Evolutionary conservation across 257 asterid species (phyloP), one percentile per base, ranked within the genome.

Genomic region (Ligustrum vulgare): DNA sequence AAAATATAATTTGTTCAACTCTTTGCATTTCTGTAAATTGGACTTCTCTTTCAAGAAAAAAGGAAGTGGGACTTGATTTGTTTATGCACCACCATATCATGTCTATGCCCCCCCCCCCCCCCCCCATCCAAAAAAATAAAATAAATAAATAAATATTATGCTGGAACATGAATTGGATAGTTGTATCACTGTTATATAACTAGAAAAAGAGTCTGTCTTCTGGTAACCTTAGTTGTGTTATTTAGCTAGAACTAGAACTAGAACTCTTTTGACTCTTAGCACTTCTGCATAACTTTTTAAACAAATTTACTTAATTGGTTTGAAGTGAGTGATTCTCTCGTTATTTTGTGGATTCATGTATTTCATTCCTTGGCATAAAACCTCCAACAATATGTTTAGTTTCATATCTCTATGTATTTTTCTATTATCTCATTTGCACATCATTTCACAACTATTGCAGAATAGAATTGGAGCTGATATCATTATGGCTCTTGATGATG

Each of bases 401-500:
- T 20, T 54, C 11, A n/a, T 54, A 11, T 20, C 31, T 6, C 25
- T 2, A 22, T 54, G 45, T 47, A 32, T 80, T 64, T 76, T 67
- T 67, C 45, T 43, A 37, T 43, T 75, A 65, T 81, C 71, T 76
- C 39, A 34, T 69, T 71, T 68, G 75, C 62, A 83, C 41, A 20
- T 68, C 71, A 69, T 77, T 79, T 62, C 71, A 28, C 78, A 77
- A 64, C 74, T 83, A 71, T 76, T 86, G 84, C 92, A 94, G 99
- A 92, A 92, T 82, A 87, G 93, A 81, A 94, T 94, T 73, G 99
- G 99, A 83, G 99, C 99, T 77, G 99, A 94, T 84, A 92, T 94
- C 75, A 94, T 94, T 69, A 94, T 94, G 99, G 99, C 99, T 76
- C 99, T 94, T 78, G 99, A 94, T 86, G 99, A 94, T 87, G 99